phyloP scores from a whole-genome alignment of 495 filamentous ascomycete species.

The Elaphomyces granulatus region DNA sequence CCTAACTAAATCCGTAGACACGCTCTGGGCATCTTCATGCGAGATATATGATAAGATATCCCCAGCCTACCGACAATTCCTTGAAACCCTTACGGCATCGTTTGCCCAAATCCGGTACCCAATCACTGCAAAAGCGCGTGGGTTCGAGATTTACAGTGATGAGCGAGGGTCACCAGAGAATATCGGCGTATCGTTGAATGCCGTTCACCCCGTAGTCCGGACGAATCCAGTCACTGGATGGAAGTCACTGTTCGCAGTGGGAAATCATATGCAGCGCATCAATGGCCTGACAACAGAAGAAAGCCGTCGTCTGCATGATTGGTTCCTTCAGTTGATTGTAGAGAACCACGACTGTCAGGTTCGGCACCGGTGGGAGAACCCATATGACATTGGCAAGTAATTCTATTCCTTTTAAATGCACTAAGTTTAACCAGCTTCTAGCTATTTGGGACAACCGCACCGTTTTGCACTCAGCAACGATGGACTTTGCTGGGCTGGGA shows the following conservation, averaged over 20 bases:
- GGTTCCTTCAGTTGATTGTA: constrained; percentile 47
- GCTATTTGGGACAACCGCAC: constrained; percentile 62
- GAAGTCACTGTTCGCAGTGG: constrained; percentile 58
- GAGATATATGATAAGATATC: constrained; percentile 54
- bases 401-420: not conserved
- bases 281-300: constrained; percentile 54
- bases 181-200: constrained; percentile 40
- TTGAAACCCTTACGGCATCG: constrained; percentile 52
- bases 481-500: constrained; percentile 46
- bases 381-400: constrained; percentile 7
- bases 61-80: constrained; percentile 42
- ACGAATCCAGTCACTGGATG: constrained; percentile 74
- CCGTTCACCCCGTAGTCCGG: constrained; percentile 56
- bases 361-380: constrained; percentile 45
- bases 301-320: constrained; percentile 43
- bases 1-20: constrained; percentile 22
- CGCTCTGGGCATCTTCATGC: constrained; percentile 30
- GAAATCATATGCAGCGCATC: constrained; percentile 43
- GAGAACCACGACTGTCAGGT: constrained; percentile 77
- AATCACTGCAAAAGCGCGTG: constrained; percentile 29
- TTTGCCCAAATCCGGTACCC: constrained; percentile 22
- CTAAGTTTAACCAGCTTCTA: not conserved
- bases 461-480: constrained; percentile 54
- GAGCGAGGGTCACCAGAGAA: constrained; percentile 51
- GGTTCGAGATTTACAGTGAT: constrained; percentile 37